Conservation (phyloP, 495 filamentous ascomycete genomes). For the Tuber brumale region DNA sequence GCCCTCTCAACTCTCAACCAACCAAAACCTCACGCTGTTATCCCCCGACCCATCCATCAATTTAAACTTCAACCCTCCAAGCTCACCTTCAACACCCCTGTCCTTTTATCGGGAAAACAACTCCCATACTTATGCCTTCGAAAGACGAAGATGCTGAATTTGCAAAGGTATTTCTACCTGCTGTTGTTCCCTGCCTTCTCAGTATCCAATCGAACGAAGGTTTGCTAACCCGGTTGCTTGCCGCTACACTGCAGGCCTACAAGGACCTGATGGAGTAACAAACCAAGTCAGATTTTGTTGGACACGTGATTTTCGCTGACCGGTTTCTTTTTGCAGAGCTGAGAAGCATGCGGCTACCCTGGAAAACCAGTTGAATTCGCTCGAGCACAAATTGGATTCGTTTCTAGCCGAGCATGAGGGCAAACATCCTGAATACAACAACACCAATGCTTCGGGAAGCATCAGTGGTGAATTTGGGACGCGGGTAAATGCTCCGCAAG, state of each 20-base stretch:
- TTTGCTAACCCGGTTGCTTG: conserved; percentile 13
- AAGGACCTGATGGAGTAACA: conserved; percentile 33
- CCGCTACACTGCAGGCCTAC: conserved; percentile 21
- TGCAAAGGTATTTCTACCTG: conserved; percentile 24
- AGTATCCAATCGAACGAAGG: background rate
- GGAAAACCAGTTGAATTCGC: conserved; percentile 29
- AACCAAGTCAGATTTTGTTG: background rate
- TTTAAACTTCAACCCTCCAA: background rate
- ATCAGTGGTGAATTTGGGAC: conserved; percentile 41
- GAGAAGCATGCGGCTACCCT: conserved; percentile 32
- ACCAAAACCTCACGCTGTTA: background rate
- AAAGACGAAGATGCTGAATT: conserved; percentile 31
- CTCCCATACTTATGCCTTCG: conserved; percentile 19
- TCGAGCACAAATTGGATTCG: conserved; percentile 34
- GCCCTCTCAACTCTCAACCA: background rate
- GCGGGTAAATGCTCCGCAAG: background rate
- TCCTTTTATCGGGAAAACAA: background rate
- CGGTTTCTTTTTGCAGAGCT: conserved; percentile 16
- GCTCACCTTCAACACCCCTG: background rate
- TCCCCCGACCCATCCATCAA: background rate
- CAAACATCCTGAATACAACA: conserved; percentile 57
- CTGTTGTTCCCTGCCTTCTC: background rate
- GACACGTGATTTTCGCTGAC: conserved; percentile 15
- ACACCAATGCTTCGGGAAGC: conserved; percentile 79
- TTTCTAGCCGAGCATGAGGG: conserved; percentile 34